Percentiles rank a stretch among this genome's conserved stretches.
phyloP scores from a whole-genome alignment of 1,284 basidiomycete genomes.

The Volvariella surrecta region DNA sequence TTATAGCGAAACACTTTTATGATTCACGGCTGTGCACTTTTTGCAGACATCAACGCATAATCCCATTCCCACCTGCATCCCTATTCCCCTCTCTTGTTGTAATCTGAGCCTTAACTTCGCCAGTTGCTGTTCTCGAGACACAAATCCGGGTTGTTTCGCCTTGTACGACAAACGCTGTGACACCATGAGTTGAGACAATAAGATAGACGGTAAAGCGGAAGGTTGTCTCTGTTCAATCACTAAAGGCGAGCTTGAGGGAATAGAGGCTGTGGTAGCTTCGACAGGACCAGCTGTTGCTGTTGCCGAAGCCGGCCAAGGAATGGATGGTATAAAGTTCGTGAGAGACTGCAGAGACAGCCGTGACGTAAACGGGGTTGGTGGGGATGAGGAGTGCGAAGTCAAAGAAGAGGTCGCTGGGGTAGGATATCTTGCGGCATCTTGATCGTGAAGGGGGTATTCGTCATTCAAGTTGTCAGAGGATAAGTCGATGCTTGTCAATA shows the following conservation, averaged over 20 bases:
- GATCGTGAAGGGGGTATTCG: conserved; percentile 1
- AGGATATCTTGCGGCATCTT: not conserved
- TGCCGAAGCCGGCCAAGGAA: no score
- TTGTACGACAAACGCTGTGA: no score
- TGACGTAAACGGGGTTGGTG: not conserved
- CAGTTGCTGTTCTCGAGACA: conserved; percentile 56
- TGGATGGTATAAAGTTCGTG: conserved; percentile 9
- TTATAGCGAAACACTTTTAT: no score
- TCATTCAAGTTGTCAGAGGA: conserved; percentile 17
- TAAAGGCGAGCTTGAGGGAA: no score
- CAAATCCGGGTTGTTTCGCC: conserved; percentile 25
- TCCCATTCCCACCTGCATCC: no score
- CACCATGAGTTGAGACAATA: no score
- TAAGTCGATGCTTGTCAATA: conserved; percentile 4
- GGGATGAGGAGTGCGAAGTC: not conserved
- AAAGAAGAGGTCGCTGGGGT: conserved; percentile 1
- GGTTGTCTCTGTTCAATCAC: no score
- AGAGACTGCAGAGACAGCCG: conserved; percentile 5
- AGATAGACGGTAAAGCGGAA: no score
- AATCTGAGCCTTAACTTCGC: conserved; percentile 47
- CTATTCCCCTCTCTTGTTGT: conserved; percentile 24
- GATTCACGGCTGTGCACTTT: conserved; percentile 20
- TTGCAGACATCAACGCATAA: conserved; percentile 20
- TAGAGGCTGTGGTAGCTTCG: no score
- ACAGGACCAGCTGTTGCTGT: no score